These are phyloP conservation scores for Carnegiea gigantea DNA, from an alignment of 179 eudicot species.

Conservation along the genomic window DNA sequence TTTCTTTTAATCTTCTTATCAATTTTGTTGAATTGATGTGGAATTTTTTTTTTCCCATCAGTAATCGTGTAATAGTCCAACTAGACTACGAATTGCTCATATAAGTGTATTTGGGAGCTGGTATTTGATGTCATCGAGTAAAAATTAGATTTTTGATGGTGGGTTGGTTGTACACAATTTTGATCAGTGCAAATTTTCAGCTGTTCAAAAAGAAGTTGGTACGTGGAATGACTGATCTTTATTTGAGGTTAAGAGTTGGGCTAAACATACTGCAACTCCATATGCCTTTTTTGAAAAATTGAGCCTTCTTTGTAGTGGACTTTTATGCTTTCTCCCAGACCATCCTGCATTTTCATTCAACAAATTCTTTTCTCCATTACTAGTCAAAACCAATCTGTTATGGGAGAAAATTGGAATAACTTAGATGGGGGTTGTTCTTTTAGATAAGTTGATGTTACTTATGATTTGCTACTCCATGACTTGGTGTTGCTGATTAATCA, in stretches of 20 bases:
- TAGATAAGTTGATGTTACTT: not conserved
- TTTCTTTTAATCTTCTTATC: conserved; percentile 16
- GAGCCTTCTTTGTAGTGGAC: too few relatives aligned
- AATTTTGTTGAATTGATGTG: conserved; percentile 22
- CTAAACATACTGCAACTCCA: too few relatives aligned
- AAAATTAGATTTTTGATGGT: not conserved
- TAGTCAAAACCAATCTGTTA: not conserved
- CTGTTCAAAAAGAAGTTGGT: too few relatives aligned
- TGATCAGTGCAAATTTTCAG: too few relatives aligned
- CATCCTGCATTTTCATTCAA: not conserved
- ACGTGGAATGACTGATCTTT: too few relatives aligned
- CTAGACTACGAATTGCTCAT: not conserved
- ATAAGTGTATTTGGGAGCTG: not conserved
- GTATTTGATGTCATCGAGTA: not conserved
- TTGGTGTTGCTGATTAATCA: not conserved
- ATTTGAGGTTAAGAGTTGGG: too few relatives aligned
- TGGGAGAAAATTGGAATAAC: not conserved
- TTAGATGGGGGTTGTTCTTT: not conserved
- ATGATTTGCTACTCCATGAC: not conserved
- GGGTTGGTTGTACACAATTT: not conserved
- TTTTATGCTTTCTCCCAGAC: too few relatives aligned
- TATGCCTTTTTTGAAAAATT: too few relatives aligned
- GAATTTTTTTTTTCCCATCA: not conserved
- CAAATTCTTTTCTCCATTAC: not conserved
- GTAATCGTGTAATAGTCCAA: too few relatives aligned